Percentiles rank a stretch among this genome's conserved stretches.
phyloP scores from a whole-genome alignment of 176 grass and related monocot genomes.

The Saccharum officinarum region DNA sequence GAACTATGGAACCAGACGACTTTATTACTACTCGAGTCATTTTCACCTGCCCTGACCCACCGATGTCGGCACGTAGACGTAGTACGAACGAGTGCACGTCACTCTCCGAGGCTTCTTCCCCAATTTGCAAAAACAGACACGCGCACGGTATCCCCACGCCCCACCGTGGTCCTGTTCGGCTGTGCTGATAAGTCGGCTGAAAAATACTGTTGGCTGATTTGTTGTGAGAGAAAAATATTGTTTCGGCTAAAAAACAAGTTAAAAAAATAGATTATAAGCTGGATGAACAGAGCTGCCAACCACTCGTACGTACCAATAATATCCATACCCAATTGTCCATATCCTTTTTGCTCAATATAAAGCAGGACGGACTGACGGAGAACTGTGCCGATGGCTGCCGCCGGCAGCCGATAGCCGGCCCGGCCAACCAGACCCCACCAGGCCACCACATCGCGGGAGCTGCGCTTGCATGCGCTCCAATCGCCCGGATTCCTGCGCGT shows the following conservation, averaged over 20 bases:
- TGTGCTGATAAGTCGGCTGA: too few relatives aligned
- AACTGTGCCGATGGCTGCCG: neutral
- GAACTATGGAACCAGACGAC: neutral
- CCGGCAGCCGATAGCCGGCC: neutral
- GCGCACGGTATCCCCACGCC: neutral
- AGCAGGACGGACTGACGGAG: too few relatives aligned
- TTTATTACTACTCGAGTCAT: neutral
- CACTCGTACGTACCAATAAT: neutral
- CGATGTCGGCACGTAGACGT: neutral
- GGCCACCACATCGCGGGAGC: too few relatives aligned
- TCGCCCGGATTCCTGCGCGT: neutral
- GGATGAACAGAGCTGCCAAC: too few relatives aligned
- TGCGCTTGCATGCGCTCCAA: neutral
- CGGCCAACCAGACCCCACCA: neutral
- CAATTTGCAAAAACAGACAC: neutral
- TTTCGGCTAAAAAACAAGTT: too few relatives aligned
- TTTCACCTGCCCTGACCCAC: neutral
- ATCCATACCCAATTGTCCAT: neutral
- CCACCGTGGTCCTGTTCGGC: too few relatives aligned
- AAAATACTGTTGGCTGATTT: too few relatives aligned
- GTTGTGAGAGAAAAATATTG: too few relatives aligned
- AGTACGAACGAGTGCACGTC: neutral
- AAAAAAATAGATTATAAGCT: too few relatives aligned
- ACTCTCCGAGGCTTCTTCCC: neutral
- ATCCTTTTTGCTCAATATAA: neutral